Percentiles rank a stretch among this genome's conserved stretches.
Conservation (phyloP, 2,329 filamentous ascomycete species). For the Alternaria dauci region DNA sequence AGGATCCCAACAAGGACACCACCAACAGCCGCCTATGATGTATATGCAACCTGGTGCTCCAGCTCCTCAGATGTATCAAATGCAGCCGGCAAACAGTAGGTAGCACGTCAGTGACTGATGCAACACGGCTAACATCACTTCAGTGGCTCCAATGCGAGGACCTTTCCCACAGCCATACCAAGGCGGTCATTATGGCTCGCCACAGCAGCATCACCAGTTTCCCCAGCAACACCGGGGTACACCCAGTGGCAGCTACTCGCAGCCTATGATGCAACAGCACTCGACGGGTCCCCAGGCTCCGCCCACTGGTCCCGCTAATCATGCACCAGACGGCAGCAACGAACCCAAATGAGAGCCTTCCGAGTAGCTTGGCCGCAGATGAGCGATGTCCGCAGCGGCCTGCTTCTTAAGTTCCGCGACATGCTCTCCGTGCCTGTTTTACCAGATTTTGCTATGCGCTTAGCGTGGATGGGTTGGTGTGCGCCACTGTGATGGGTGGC, state of each 20-base stretch:
- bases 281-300: conserved; percentile 49
- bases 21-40: conserved; percentile 68
- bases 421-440: conserved; percentile 23
- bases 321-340: conserved; percentile 44
- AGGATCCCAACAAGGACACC: conserved; percentile 89
- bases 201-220: conserved; percentile 52
- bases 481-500: conserved; percentile 27
- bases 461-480: conserved; percentile 40
- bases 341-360: conserved; percentile 49
- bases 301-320: conserved; percentile 46
- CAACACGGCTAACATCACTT: conserved; percentile 17
- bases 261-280: conserved; percentile 54
- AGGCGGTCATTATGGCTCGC: conserved; percentile 48
- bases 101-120: conserved; percentile 36
- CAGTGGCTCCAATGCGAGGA: conserved; percentile 52
- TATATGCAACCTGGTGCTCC: conserved; percentile 79
- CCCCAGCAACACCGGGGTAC: conserved; percentile 53
- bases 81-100: conserved; percentile 78
- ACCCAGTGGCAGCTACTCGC: conserved; percentile 52
- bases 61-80: conserved; percentile 77
- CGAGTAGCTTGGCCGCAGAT: conserved; percentile 20
- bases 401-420: conserved; percentile 11
- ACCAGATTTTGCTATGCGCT: conserved; percentile 40
- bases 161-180: conserved; percentile 53
- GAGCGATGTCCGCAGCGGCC: conserved; percentile 15